Evolutionary conservation across 768 basidiomycete genomes (phyloP), one percentile per base, ranked within the genome.

Genomic region (Boletus reticulatus): DNA sequence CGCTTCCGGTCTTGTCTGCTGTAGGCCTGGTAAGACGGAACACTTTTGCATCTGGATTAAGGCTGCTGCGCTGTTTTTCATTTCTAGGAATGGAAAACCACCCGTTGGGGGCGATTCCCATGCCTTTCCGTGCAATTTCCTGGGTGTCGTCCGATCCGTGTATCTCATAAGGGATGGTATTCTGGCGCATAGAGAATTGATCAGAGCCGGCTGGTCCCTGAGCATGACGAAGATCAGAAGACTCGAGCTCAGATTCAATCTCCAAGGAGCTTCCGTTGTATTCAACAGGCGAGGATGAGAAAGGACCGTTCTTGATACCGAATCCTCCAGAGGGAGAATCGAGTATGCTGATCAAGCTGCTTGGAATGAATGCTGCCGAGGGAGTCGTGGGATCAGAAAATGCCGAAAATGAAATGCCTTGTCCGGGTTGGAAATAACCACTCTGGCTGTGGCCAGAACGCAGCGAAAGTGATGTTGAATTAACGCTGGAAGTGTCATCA

Each of bases 41-140:
- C 52, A 84, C 90, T 66, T 92, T 91, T 50, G 92, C 92, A 69
- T 88, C 88, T 2, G 92, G 92, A 70, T 94, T 94, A 56, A 94
- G 79, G 8, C 85, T 83, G 66, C 82, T 88, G 75, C 77, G 83
- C 54, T 79, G 73, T 65, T 78, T 83, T 53, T 77, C 78, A 48
- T 75, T 77, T 48, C 67, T 69, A 45, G 73, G 67, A 24, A 72
- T 60, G 45, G 76, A 76, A 65, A 79, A 79, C 81, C 80, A 82
- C 39, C 80, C 75, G 36, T 77, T 72, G 37, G 75, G 71, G 46
- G 75, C 69, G 17, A 67, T 68, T 60, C 67, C 62, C 48, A 60
- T 34, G 19, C 51, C 55, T 48, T 59, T 51, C 45, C 31, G 63
- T 9, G 48, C 29, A 14, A 48, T 24, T 11, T 62, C 58, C 6